A percentile compares a stretch with the other conserved stretches of the same genome.
Conservation (phyloP, 1,284 basidiomycete species). For the Waitea zeae region DNA sequence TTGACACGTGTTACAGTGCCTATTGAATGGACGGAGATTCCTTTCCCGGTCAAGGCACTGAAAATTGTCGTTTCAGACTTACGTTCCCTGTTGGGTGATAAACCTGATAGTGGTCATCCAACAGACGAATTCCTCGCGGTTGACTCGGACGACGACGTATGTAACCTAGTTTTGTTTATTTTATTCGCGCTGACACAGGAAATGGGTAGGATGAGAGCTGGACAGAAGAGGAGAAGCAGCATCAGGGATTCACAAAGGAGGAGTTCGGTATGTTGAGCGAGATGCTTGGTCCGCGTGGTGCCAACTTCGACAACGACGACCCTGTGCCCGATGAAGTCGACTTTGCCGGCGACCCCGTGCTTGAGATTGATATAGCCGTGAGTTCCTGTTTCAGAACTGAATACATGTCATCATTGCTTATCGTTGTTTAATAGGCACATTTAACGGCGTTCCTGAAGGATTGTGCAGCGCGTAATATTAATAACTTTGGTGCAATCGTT, state of each 20-base stretch:
- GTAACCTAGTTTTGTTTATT: conserved; percentile 12
- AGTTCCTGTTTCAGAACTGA: conserved; percentile 5
- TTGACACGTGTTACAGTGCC: conserved; percentile 49
- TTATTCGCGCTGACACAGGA: background rate
- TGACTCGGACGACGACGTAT: conserved; percentile 64
- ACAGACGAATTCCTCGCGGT: conserved; percentile 29
- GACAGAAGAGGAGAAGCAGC: conserved; percentile 52
- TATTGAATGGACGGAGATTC: conserved; percentile 68
- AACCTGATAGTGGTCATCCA: conserved; percentile 41
- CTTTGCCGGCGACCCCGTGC: conserved; percentile 72
- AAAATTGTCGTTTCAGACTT: conserved; percentile 81
- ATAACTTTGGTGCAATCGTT: conserved; percentile 46
- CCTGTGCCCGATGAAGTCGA: conserved; percentile 71
- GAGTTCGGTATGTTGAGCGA: conserved; percentile 54
- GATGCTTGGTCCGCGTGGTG: conserved; percentile 46
- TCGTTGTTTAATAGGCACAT: conserved; percentile 30
- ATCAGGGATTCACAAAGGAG: conserved; percentile 38
- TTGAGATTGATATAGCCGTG: conserved; percentile 78
- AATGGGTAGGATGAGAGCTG: conserved; percentile 63
- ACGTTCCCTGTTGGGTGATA: conserved; percentile 53
- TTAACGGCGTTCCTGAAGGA: conserved; percentile 52
- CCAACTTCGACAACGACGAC: conserved; percentile 57
- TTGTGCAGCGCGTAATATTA: conserved; percentile 46
- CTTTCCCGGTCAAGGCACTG: conserved; percentile 83
- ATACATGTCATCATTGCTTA: conserved; percentile 11